Base-by-base conservation (phyloP, 2,329 filamentous ascomycete genomes). In the Aspergillus pseudoviridinutans region DNA sequence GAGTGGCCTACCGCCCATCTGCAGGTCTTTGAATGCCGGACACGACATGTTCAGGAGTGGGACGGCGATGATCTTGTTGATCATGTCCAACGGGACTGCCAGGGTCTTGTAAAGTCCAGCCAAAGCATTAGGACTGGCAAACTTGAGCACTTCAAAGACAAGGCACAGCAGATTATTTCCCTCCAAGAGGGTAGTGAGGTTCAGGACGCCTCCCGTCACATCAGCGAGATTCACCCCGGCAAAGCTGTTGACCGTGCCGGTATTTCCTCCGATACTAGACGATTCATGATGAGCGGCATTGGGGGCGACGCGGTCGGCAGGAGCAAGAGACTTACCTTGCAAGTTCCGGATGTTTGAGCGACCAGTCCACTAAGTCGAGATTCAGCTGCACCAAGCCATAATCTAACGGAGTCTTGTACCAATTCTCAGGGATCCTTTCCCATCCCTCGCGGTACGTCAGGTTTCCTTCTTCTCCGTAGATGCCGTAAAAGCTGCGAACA, bases 391-490 rank as follows among this genome's bases (percentile, higher is more conserved):
- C 63, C 7, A 82, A 69, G n/a, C 76, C 76, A 56, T 81, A 84
- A 51, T 82, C 79, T 0, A 74, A 65, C 0, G 71, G 67, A 4
- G 65, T 71, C 44, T 76, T 75, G 67, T 79, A 84, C 78, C 80
- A 84, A 67, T 83, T 83, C 25, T 77, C 72, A 0, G 82, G 81
- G 46, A 84, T 81, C 3, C 76, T 73, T 61, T 84, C 80, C 63
- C 77, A 76, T n/a, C 82, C 81, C 25, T 73, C 64, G 8, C 74
- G 76, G 61, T 82, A 78, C 3, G 71, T 73, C 42, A 79, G 64
- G 44, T 74, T 71, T 8, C 72, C 74, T 6, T 78, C 70, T 4
- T 73, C 69, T 24, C 75, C 74, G 10, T 76, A 72, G 14, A 84
- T 75, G 10, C 68, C 79, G 59, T 75, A 83, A 67, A 83, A 82